phyloP scores from a whole-genome alignment of 2,329 filamentous ascomycete genomes.

The Claviceps pazoutovae region DNA sequence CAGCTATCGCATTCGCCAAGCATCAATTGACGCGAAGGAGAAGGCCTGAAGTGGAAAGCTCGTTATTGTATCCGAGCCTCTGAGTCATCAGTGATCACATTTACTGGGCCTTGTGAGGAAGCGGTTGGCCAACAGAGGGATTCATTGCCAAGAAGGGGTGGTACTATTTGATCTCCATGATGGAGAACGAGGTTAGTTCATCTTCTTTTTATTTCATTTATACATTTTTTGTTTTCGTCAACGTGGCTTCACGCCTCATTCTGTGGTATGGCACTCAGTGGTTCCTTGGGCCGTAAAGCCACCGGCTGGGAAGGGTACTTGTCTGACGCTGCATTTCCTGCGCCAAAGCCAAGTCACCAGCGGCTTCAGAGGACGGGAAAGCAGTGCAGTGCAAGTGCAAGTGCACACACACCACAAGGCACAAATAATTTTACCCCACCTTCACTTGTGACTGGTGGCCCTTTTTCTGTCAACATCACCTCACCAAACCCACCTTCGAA shows the following conservation, averaged over 20 bases:
- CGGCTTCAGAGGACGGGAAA: neutral
- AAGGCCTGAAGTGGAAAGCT: neutral
- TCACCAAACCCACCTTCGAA: neutral
- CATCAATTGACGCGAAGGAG: neutral
- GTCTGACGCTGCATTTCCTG: neutral
- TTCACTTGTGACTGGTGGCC: constrained; percentile 5
- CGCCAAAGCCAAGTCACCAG: neutral
- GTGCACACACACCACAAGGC: neutral
- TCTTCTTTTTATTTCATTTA: neutral
- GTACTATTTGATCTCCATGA: constrained; percentile 5
- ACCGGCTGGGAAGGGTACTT: neutral
- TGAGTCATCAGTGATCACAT: neutral
- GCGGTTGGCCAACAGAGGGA: neutral
- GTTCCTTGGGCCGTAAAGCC: neutral
- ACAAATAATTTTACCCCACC: constrained; percentile 8
- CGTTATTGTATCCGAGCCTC: neutral
- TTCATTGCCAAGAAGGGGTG: neutral
- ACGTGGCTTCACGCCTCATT: neutral
- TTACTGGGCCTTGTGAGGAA: neutral
- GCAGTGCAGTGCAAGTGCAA: neutral
- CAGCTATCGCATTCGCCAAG: neutral
- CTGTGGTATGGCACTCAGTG: neutral
- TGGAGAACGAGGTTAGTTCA: constrained; percentile 11
- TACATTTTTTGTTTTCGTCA: neutral
- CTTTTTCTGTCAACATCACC: constrained; percentile 2